Percentiles rank a stretch among this genome's conserved stretches.
phyloP scores from a whole-genome alignment of 2,329 filamentous ascomycete species.

The Xylogone sp. region DNA sequence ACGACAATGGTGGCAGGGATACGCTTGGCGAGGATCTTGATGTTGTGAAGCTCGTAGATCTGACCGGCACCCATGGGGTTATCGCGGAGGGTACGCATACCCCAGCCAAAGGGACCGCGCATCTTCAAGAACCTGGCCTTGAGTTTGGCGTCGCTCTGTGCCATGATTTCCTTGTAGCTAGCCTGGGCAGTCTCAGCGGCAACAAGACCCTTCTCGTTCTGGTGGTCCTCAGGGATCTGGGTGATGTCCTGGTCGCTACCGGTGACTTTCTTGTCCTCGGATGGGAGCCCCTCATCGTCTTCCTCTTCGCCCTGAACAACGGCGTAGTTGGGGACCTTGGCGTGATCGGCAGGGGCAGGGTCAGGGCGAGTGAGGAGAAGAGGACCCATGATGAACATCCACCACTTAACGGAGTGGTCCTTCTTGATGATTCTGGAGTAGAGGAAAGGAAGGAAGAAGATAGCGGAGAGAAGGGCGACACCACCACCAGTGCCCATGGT shows the following conservation, averaged over 20 bases:
- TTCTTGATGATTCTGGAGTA: slow-evolving; percentile 65
- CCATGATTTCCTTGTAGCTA: slow-evolving; percentile 60
- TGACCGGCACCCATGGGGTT: slow-evolving; percentile 70
- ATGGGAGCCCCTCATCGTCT: slow-evolving; percentile 34
- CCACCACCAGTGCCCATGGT: slow-evolving; percentile 61
- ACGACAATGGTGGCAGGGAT: slow-evolving; percentile 64
- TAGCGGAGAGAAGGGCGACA: slow-evolving; percentile 51
- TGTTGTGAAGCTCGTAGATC: slow-evolving; percentile 72
- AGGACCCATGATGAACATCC: slow-evolving; percentile 58
- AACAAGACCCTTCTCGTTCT: slow-evolving; percentile 42
- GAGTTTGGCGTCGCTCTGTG: slow-evolving; percentile 51
- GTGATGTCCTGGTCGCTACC: slow-evolving; percentile 12
- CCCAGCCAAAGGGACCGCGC: slow-evolving; percentile 73
- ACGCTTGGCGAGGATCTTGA: slow-evolving; percentile 59
- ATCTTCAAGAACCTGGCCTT: slow-evolving; percentile 60
- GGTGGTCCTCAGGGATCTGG: slow-evolving; percentile 19
- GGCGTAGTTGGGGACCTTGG: slow-evolving; percentile 69
- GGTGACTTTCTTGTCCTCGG: slow-evolving; percentile 22
- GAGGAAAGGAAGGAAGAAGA: slow-evolving; percentile 73
- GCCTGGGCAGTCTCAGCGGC: slow-evolving; percentile 45
- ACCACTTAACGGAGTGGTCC: slow-evolving; percentile 63
- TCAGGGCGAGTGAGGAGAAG: slow-evolving; percentile 58
- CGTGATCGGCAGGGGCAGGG: slow-evolving; percentile 47
- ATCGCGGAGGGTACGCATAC: slow-evolving; percentile 71
- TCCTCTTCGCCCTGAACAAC: slow-evolving; percentile 66